Conservation (phyloP, 768 basidiomycete species). For the Phylloporus rhodoxanthus region DNA sequence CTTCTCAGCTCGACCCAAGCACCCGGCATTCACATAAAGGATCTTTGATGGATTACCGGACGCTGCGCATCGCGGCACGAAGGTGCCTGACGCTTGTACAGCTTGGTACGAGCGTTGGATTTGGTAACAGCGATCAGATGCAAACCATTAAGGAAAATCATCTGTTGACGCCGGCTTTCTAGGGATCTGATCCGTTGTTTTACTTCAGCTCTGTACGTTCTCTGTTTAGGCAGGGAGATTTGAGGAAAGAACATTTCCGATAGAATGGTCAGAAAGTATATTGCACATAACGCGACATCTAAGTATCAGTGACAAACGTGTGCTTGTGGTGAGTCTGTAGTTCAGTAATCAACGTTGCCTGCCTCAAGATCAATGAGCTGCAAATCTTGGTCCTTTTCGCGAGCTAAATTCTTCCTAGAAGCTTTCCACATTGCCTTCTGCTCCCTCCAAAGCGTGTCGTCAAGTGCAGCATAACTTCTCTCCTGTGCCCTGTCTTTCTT, state of each 20-base stretch:
- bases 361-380: conserved; percentile 9
- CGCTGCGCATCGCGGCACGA: neutral
- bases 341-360: conserved; percentile 5
- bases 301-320: neutral
- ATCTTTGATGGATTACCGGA: conserved; percentile 41
- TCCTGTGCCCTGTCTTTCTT: conserved; percentile 18
- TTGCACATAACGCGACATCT: neutral
- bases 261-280: neutral
- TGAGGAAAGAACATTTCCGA: neutral
- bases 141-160: neutral
- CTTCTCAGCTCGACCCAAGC: conserved; percentile 81
- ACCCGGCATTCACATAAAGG: conserved; percentile 84
- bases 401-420: conserved; percentile 12
- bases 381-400: conserved; percentile 2
- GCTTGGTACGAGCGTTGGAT: conserved; percentile 18
- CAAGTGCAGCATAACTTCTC: conserved; percentile 26
- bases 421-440: conserved; percentile 32
- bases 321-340: neutral
- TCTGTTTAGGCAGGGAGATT: neutral
- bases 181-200: neutral
- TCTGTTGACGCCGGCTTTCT: conserved; percentile 1
- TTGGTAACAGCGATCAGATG: conserved; percentile 22
- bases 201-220: neutral
- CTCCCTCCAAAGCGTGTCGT: conserved; percentile 35
- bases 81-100: conserved; percentile 13